Conservation (phyloP, 441 rosid genomes). For the Gossypium schwendimanii region DNA sequence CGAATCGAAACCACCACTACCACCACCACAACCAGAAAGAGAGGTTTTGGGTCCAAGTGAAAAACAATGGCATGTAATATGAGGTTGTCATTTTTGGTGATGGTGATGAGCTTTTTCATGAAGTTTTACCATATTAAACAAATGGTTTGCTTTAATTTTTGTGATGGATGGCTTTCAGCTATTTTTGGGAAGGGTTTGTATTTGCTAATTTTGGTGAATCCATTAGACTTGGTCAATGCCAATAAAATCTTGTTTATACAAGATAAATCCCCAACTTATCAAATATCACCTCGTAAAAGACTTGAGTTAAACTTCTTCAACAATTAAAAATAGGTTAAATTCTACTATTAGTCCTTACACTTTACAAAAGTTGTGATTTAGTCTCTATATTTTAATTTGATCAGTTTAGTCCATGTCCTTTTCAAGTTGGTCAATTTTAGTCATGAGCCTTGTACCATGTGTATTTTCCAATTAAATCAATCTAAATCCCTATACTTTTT, state of each 20-base stretch:
- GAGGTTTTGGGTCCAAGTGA: background rate
- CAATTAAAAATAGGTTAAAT: too few relatives aligned
- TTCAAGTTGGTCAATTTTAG: too few relatives aligned
- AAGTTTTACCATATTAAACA: conserved; percentile 3
- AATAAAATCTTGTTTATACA: background rate
- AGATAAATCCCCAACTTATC: too few relatives aligned
- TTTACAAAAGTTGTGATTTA: too few relatives aligned
- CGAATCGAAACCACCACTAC: background rate
- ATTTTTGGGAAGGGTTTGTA: background rate
- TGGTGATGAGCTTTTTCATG: background rate
- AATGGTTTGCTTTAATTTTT: conserved; percentile 1
- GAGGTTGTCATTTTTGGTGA: conserved; percentile 1
- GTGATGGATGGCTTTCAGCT: conserved; percentile 4
- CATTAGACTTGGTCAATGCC: conserved; percentile 11
- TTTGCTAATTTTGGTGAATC: background rate
- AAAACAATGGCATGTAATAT: conserved; percentile 6
- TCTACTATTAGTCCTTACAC: too few relatives aligned
- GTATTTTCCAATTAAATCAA: too few relatives aligned
- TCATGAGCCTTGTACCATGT: too few relatives aligned
- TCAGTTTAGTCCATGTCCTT: too few relatives aligned
- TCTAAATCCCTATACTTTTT: too few relatives aligned
- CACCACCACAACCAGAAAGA: background rate
- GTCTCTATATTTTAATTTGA: too few relatives aligned
- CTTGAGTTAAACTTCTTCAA: too few relatives aligned
- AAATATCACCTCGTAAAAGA: too few relatives aligned